phyloP scores from a whole-genome alignment of 805 yeast genomes.

The Candida lessepsii region DNA sequence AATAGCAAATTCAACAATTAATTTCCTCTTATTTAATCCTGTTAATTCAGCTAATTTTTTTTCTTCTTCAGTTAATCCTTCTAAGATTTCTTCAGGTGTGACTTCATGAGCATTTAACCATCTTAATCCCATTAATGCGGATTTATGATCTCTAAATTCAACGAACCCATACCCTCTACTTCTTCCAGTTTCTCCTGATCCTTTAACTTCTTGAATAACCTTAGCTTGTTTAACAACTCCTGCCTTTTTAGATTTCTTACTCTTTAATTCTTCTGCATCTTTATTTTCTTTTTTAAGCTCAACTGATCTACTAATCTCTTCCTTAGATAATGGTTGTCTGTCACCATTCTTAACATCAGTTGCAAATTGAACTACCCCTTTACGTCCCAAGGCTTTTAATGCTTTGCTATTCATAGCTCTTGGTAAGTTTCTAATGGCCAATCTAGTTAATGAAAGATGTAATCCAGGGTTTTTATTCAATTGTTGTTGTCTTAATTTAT shows the following conservation, averaged over 20 bases:
- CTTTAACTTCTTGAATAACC: conserved; percentile 89
- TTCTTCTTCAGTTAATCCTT: conserved; percentile 71
- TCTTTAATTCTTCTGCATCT: conserved; percentile 29
- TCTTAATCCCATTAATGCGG: conserved; percentile 93
- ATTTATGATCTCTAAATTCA: conserved; percentile 87
- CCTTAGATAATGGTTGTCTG: conserved; percentile 86
- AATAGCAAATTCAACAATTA: conserved; percentile 92
- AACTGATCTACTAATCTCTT: conserved; percentile 79
- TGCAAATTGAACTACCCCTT: conserved; percentile 93
- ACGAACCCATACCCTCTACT: conserved; percentile 96
- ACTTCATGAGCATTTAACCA: conserved; percentile 96
- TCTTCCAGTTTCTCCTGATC: conserved; percentile 82
- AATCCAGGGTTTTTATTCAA: conserved; percentile 85
- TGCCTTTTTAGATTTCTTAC: conserved; percentile 65
- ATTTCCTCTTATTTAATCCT: conserved; percentile 60
- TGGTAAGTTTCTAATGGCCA: conserved; percentile 92
- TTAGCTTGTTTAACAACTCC: conserved; percentile 95
- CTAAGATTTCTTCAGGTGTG: conserved; percentile 62
- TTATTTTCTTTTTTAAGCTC: conserved; percentile 53
- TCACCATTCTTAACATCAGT: conserved; percentile 71
- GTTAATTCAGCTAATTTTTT: conserved; percentile 53
- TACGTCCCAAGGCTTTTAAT: conserved; percentile 87
- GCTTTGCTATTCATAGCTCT: conserved; percentile 88
- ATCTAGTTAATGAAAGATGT: conserved; percentile 90
- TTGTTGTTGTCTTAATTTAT: conserved; percentile 82